Evolutionary conservation across 768 basidiomycete species (phyloP), one percentile per base, ranked within the genome.

Genomic region (Roridomyces roridus): DNA sequence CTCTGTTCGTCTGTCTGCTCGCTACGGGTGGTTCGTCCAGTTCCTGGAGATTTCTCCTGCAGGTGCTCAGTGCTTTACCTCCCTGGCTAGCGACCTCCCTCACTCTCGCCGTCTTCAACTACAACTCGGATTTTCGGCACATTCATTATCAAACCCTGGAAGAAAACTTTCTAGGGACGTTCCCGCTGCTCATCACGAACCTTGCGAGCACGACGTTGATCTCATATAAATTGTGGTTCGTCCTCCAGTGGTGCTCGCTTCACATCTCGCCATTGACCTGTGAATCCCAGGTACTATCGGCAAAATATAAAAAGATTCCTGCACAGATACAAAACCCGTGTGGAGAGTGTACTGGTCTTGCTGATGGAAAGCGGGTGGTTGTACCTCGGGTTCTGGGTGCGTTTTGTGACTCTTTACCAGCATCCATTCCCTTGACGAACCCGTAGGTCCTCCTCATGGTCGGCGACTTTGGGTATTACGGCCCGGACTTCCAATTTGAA

Each of bases 361-460:
- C 37, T 65, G 11, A 58, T 62, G 50, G 64, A 65, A 35, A 48
- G 47, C 21, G 64, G 64, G 23, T 40, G 45, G 3, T 6, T 65
- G 2, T 65, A 65, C 25, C 59, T 57, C 23, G 46, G 35, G 6
- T 59, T 65, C 34, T 65, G 64, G 64, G 64, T 65, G 23, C 9
- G 59, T 4, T 14, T 14, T 21, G 10, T 46, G 17, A 1, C 37
- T 31, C 12, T 10, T n/a, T n/a, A n/a, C n/a, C n/a, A n/a, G n/a
- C n/a, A n/a, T n/a, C n/a, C n/a, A n/a, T n/a, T n/a, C n/a, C n/a
- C n/a, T n/a, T n/a, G n/a, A n/a, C n/a, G n/a, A n/a, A n/a, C n/a
- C n/a, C n/a, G n/a, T 34, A 60, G 59, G 51, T 60, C 17, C 37
- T 62, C 12, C 28, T 62, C 5, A 62, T 62, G 55, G 18, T 62